A percentile compares a stretch with the other conserved stretches of the same genome.
phyloP scores from a whole-genome alignment of 1,284 basidiomycete genomes.

The Microstroma glucosiphilum region DNA sequence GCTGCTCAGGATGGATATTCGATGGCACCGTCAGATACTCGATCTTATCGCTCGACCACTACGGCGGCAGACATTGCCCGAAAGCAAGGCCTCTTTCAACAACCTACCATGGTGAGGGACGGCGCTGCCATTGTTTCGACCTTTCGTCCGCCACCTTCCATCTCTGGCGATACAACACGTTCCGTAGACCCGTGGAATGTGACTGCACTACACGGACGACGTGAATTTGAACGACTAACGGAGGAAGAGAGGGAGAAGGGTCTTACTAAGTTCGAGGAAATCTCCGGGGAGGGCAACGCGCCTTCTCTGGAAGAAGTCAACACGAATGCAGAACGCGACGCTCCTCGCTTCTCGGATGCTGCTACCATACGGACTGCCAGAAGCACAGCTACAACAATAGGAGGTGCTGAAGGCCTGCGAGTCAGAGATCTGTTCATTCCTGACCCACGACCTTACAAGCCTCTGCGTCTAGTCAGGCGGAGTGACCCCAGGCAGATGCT shows the following conservation, averaged over 20 bases:
- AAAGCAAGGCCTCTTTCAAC: background rate
- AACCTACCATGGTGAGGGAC: background rate
- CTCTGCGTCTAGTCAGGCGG: slow-evolving; percentile 43
- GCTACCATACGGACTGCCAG: slow-evolving; percentile 15
- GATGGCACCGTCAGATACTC: background rate
- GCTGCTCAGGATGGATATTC: background rate
- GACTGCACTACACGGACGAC: slow-evolving; percentile 20
- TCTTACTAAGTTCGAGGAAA: slow-evolving; percentile 30
- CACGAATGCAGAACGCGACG: slow-evolving; percentile 12
- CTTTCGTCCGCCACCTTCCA: slow-evolving; percentile 21
- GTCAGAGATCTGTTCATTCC: slow-evolving; percentile 37
- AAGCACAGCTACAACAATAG: slow-evolving; percentile 6
- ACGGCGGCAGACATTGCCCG: slow-evolving; percentile 4
- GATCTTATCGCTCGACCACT: background rate
- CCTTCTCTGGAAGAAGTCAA: slow-evolving; percentile 24
- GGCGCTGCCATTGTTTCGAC: slow-evolving; percentile 13
- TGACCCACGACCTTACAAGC: slow-evolving; percentile 40
- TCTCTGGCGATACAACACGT: slow-evolving; percentile 17
- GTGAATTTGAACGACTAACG: slow-evolving; percentile 25
- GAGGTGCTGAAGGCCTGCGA: slow-evolving; percentile 12
- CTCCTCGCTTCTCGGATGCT: slow-evolving; percentile 5
- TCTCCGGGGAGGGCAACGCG: slow-evolving; percentile 21
- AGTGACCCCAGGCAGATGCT: slow-evolving; percentile 46
- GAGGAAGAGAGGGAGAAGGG: slow-evolving; percentile 26
- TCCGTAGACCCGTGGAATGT: slow-evolving; percentile 22